Evolutionary conservation across 352 stramenopile genomes (phyloP), one percentile per base, ranked within the genome.

Genomic region (Globisporangium iwayamae): DNA sequence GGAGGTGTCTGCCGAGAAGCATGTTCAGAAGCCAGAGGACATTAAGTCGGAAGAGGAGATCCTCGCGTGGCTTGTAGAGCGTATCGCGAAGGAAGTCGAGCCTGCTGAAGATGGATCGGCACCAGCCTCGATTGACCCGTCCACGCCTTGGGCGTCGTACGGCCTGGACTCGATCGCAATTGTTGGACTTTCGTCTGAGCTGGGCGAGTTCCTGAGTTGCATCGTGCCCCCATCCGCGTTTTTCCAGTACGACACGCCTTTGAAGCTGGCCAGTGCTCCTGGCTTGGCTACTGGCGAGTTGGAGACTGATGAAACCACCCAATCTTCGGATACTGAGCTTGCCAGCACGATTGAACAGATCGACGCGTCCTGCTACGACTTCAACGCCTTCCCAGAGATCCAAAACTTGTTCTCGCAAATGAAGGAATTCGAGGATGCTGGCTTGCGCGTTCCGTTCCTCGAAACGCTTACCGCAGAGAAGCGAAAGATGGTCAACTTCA

Each of bases 401-500:
- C 72, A 83, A 55, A 62, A 70, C 4, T 72, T 94, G 4, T 77
- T 81, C 34, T 69, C 66, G 10, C 83, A 92, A 63, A 91, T 94
- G 77, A 75, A 87, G 34, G 74, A 94, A 63, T 89, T 94, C 46
- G 72, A 87, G 50, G 66, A 75, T 41, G 83, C 83, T n/a, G 85
- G 85, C 36, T 69, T 94, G 60, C 66, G 66, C 8, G 79, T 93
- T 36, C 82, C 82, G 52, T 93, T 79, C 54, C 67, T 93, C 46
- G 84, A 93, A 51, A 82, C 79, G 28, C 67, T 93, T 4, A 91
- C 82, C 30, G 66, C 79, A 1, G 81, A 85, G 59, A 91, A 87
- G 71, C 76, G 82, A 13, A 73, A 78, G 48, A 89, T 89, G 78
- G 75, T 82, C 30, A 94, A 94, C 79, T 92, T 91, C 69, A 92